A percentile compares a stretch with the other conserved stretches of the same genome.
Evolutionary conservation across 495 filamentous ascomycete genomes (phyloP).

Genomic region (Monascus purpureus): DNA sequence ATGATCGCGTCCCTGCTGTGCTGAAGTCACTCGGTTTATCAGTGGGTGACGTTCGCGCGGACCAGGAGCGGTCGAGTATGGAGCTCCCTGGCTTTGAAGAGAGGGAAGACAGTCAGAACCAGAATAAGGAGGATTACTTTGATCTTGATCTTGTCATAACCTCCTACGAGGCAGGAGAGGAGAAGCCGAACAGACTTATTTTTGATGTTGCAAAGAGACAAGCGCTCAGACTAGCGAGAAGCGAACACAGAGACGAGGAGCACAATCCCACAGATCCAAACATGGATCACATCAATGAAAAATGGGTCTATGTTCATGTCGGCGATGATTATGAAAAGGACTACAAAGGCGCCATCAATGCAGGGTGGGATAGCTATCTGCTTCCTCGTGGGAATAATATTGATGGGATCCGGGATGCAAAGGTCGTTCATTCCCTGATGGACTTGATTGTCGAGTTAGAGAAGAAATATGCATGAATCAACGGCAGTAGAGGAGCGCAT

Average conservation of each 20-base stretch:
- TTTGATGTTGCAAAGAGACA: slow-evolving; percentile 45
- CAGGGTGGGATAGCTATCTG: slow-evolving; percentile 49
- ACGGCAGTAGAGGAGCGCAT: too few relatives aligned
- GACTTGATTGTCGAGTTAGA: slow-evolving; percentile 12
- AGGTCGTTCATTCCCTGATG: slow-evolving; percentile 15
- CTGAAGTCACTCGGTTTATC: slow-evolving; percentile 45
- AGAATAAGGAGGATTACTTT: slow-evolving; percentile 3
- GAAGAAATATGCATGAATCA: neutral
- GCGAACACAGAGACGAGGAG: slow-evolving; percentile 50
- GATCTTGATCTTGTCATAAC: slow-evolving; percentile 56
- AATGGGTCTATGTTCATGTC: slow-evolving; percentile 45
- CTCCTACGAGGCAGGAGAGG: slow-evolving; percentile 58
- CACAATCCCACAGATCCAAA: slow-evolving; percentile 15
- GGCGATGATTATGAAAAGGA: slow-evolving; percentile 58
- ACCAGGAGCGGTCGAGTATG: slow-evolving; percentile 18
- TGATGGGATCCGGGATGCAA: slow-evolving; percentile 4
- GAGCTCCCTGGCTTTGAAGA: slow-evolving; percentile 29
- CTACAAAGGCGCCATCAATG: slow-evolving; percentile 39
- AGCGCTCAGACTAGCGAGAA: slow-evolving; percentile 11
- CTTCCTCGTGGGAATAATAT: slow-evolving; percentile 23
- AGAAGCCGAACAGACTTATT: slow-evolving; percentile 51
- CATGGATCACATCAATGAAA: slow-evolving; percentile 1
- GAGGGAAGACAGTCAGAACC: slow-evolving; percentile 2
- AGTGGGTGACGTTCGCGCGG: slow-evolving; percentile 29
- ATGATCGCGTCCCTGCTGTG: slow-evolving; percentile 51